Percentiles rank a stretch among this genome's conserved stretches.
phyloP scores from a whole-genome alignment of 345 rosid genomes.

The Citrus glauca region DNA sequence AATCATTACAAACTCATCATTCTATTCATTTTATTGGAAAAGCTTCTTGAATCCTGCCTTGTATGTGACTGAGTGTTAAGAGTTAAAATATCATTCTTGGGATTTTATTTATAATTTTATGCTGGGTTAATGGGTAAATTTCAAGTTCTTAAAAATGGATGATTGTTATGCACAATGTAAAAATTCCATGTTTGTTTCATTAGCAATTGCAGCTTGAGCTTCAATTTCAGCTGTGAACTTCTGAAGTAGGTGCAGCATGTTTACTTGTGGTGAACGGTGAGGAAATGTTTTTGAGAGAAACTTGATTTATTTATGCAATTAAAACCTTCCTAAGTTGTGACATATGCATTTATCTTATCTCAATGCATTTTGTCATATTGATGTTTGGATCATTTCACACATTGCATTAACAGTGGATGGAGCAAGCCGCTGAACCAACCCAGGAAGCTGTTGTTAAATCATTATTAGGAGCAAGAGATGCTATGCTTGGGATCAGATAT shows the following conservation, averaged over 20 bases:
- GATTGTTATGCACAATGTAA: neutral
- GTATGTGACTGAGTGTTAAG: neutral
- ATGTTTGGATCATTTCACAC: constrained; percentile 11
- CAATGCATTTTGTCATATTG: neutral
- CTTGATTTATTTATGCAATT: neutral
- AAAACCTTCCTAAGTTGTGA: neutral
- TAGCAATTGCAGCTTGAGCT: neutral
- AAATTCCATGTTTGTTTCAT: neutral
- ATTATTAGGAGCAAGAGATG: constrained; percentile 66
- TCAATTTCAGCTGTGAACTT: neutral
- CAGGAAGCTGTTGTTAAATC: constrained; percentile 55
- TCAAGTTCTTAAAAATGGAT: neutral
- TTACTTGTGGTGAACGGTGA: neutral
- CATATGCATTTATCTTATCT: neutral
- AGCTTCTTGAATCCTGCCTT: neutral
- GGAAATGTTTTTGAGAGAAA: neutral
- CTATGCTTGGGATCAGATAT: constrained; percentile 71
- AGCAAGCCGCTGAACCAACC: constrained; percentile 50
- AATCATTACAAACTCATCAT: too few species aligned
- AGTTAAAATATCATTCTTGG: neutral
- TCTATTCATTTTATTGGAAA: neutral
- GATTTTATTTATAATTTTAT: neutral
- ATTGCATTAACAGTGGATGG: constrained; percentile 70
- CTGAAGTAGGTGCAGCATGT: neutral
- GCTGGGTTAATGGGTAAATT: neutral